Evolutionary conservation across 2,329 filamentous ascomycete species (phyloP), one percentile per base, ranked within the genome.

Genomic region (Calycina marina): DNA sequence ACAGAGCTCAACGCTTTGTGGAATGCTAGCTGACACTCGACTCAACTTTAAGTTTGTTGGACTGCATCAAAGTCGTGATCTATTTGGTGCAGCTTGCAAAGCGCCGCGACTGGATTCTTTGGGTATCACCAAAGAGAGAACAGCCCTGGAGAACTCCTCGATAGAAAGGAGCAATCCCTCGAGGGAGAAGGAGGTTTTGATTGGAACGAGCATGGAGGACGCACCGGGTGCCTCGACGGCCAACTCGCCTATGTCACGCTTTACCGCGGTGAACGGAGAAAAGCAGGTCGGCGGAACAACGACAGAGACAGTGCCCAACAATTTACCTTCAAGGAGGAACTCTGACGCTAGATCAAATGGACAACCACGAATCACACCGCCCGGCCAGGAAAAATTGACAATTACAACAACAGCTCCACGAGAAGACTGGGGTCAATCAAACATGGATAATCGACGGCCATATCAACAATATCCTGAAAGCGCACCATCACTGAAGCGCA

Each of bases 401-500:
- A 50, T 53, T 16, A 49, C 38, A 6, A 47, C 48, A 5, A 43
- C 41, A n/a, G 46, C 45, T 9, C 41, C 43, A 25, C 44, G 44
- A 28, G 46, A 51, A 28, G 47, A 53, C 25, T 53, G 51, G 52
- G 15, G 32, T 25, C 34, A 43, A n/a, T 34, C 44, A 11, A 31
- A 39, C 9, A 51, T 45, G 26, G 41, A 40, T 25, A 45, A 50
- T 5, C 39, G 44, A 17, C 39, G 39, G 25, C 28, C 39, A 13
- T 43, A 43, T 24, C 48, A 44, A 25, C 17, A 39, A 10, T 46
- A 50, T 32, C 33, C 46, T 5, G 48, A 51, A 6, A 18, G 35
- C 20, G 50, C 74, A 20, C 50, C 47, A 11, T 56, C 65, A 12
- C 65, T 72, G 45, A 78, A 77, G 55, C 70, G 73, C 47, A 88